phyloP scores from a whole-genome alignment of 2,329 filamentous ascomycete species.

The Alternaria hordeiaustralica region DNA sequence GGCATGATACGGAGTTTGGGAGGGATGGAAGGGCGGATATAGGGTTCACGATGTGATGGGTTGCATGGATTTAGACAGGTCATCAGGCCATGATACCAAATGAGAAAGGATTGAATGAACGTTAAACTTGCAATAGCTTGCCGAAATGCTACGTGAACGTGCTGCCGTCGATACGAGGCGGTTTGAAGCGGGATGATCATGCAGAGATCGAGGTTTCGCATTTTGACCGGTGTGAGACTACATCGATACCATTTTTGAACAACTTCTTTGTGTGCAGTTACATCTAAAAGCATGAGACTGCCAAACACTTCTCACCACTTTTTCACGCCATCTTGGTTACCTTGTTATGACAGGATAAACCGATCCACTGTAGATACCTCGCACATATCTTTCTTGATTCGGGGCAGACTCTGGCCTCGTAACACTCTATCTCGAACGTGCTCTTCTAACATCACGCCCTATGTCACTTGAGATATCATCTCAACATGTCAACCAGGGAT shows the following conservation, averaged over 20 bases:
- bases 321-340: too few relatives aligned
- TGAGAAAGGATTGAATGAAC: conserved; percentile 10
- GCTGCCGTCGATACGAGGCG: background rate
- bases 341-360: too few relatives aligned
- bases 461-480: too few relatives aligned
- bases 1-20: conserved; percentile 21
- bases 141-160: background rate
- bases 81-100: conserved; percentile 11
- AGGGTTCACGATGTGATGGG: conserved; percentile 13
- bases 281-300: too few relatives aligned
- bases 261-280: too few relatives aligned
- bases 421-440: background rate
- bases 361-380: too few relatives aligned
- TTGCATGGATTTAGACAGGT: conserved; percentile 22
- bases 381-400: too few relatives aligned
- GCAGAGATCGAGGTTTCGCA: background rate
- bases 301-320: too few relatives aligned
- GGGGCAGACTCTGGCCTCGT: too few relatives aligned
- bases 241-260: too few relatives aligned
- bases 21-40: conserved; percentile 6
- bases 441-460: background rate
- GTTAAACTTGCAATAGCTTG: background rate
- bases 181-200: background rate
- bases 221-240: background rate
- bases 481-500: too few relatives aligned